Base-by-base conservation (phyloP, 148 eudicot genomes). In the Pharnaceum exiguum region DNA sequence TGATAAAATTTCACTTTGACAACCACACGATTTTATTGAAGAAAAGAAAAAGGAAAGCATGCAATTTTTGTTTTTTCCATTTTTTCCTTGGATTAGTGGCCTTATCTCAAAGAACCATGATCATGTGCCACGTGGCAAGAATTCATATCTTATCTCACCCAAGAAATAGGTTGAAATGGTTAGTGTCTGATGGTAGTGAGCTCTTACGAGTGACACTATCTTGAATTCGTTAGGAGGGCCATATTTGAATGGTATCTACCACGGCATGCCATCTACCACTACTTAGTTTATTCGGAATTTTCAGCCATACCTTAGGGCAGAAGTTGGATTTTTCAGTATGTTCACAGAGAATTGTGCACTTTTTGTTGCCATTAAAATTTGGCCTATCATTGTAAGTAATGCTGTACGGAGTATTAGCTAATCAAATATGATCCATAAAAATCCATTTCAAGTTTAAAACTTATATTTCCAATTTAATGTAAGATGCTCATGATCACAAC, bases 131-230 rank as follows among this genome's bases (percentile, higher is more conserved):
- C 77, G 77, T 72, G 77, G 57, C 49, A 43, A 19, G 24, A 17
- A 24, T 19, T 32, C 8, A 44, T 54, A 70, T 61, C 79, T 75
- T 70, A 70, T 75, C 79, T 70, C 56, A 55, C 66, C 71, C 35
- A n/a, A 2, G 1, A 15, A 39, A 53, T 26, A 32, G 51, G 57
- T 19, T 19, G 51, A 58, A 26, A 44, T 42, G 51, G 21, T 26
- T 18, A 26, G 4, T 58, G 51, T 39, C 64, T 58, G 64, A 67
- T 59, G 45, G 27, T 33, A 35, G 50, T 38, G 45, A 28, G 21
- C 12, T 35, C 12, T 35, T 7, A 12, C 38, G 7, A 35, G 12
- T 6, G 12, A 7, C 38, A 35, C 38, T 35, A 6, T 35, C 38
- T 6, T 35, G 38, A 35, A 6, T 35, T 35, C 12, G 38, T 35